phyloP scores from a whole-genome alignment of 2,329 filamentous ascomycete genomes.

The Aspergillus latus region DNA sequence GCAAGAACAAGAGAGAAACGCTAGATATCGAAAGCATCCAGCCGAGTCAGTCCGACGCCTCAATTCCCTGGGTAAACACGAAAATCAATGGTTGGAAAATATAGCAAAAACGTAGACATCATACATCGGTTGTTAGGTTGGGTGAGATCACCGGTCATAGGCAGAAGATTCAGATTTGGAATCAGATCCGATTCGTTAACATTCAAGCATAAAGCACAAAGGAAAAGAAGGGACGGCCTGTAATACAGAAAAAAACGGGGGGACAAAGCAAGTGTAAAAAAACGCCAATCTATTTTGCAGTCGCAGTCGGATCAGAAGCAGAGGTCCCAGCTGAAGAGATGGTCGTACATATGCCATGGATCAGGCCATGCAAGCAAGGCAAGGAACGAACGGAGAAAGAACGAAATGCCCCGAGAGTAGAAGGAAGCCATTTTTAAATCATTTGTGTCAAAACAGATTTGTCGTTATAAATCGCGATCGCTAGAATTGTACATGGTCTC shows the following conservation, averaged over 20 bases:
- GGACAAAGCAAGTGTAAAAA: conserved; percentile 1
- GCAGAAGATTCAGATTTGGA: conserved; percentile 4
- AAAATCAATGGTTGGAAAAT: conserved; percentile 5
- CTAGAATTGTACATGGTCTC: conserved; percentile 26
- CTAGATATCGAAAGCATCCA: background rate
- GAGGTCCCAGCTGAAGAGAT: conserved; percentile 14
- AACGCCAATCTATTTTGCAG: conserved; percentile 11
- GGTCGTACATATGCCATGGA: conserved; percentile 21
- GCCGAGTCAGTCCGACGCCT: background rate
- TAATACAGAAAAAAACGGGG: conserved; percentile 12
- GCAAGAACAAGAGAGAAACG: background rate
- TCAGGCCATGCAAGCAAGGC: conserved; percentile 1
- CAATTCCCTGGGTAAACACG: background rate
- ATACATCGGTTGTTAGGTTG: conserved; percentile 3
- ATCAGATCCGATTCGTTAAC: background rate
- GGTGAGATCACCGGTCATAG: no score
- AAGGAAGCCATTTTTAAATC: conserved; percentile 6
- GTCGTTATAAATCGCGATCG: conserved; percentile 12
- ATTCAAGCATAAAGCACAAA: conserved; percentile 15
- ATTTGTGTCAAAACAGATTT: conserved; percentile 14
- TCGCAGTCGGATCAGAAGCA: conserved; percentile 3
- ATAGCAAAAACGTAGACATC: conserved; percentile 21
- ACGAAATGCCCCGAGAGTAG: conserved; percentile 10
- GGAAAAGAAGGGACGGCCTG: conserved; percentile 23
- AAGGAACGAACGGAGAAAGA: conserved; percentile 3